Evolutionary conservation across 495 filamentous ascomycete genomes (phyloP).

Genomic region (Xylaria castorea): DNA sequence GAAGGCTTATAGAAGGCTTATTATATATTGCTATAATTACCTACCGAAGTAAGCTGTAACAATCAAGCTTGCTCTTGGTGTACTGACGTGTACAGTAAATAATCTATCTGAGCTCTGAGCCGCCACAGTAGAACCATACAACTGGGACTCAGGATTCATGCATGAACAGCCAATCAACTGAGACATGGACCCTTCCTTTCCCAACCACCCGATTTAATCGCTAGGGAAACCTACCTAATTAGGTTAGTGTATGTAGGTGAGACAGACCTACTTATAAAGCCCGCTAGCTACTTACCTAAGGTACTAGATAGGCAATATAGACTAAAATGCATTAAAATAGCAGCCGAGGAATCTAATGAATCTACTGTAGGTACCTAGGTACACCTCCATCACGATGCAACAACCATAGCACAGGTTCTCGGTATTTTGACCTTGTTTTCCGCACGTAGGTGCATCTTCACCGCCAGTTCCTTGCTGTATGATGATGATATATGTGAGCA

Average conservation of each 20-base stretch:
- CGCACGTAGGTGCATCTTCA: neutral
- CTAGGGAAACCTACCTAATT: neutral
- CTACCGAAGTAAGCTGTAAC: neutral
- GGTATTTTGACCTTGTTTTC: neutral
- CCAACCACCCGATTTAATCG: slow-evolving; percentile 37
- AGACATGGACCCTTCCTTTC: neutral
- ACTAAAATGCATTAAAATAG: neutral
- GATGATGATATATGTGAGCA: slow-evolving; percentile 7
- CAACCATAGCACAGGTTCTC: neutral
- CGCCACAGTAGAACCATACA: slow-evolving; percentile 13
- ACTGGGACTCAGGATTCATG: slow-evolving; percentile 18
- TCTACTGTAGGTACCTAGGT: neutral
- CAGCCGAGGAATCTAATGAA: neutral
- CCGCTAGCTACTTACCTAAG: neutral
- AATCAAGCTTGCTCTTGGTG: neutral
- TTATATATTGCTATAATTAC: neutral
- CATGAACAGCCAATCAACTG: slow-evolving; percentile 5
- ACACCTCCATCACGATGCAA: slow-evolving; percentile 1
- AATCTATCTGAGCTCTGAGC: neutral
- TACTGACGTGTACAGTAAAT: slow-evolving; percentile 1
- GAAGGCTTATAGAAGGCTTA: neutral
- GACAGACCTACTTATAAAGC: too few species aligned
- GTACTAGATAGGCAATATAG: too few species aligned
- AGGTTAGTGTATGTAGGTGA: neutral
- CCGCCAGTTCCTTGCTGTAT: slow-evolving; percentile 4